A percentile compares a stretch with the other conserved stretches of the same genome.
phyloP scores from a whole-genome alignment of 257 asterid species.

The Echium plantagineum region DNA sequence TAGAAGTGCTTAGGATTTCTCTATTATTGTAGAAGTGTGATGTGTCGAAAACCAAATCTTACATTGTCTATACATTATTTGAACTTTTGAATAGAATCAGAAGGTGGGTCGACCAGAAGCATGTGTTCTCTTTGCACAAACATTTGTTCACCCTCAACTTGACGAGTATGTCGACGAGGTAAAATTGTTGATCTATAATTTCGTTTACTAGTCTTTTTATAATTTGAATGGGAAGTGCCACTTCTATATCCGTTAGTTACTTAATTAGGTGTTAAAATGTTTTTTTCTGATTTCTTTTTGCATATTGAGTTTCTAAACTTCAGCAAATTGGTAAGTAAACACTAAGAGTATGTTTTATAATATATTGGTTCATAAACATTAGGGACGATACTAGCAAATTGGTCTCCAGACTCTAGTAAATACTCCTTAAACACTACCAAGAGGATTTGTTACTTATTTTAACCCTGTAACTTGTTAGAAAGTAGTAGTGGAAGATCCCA shows the following conservation, averaged over 20 bases:
- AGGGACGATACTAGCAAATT: not conserved
- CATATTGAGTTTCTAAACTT: too few relatives aligned
- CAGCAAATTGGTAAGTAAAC: not conserved
- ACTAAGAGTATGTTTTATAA: too few relatives aligned
- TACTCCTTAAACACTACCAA: not conserved
- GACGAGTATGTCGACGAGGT: slow-evolving; percentile 95
- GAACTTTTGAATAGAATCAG: not conserved
- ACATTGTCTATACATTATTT: not conserved
- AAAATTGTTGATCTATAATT: not conserved
- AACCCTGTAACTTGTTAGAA: not conserved
- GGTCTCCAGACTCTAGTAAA: not conserved
- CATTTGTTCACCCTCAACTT: slow-evolving; percentile 62
- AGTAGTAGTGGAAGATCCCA: too few relatives aligned
- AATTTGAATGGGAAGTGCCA: not conserved
- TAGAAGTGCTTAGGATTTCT: not conserved
- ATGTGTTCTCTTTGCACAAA: slow-evolving; percentile 79
- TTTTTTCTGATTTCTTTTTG: too few relatives aligned
- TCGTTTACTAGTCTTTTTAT: not conserved
- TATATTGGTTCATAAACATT: too few relatives aligned
- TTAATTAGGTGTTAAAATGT: too few relatives aligned
- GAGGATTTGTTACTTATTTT: not conserved
- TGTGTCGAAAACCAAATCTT: not conserved
- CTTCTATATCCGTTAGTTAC: too few relatives aligned
- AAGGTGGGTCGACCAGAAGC: slow-evolving; percentile 86
- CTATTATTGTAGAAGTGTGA: not conserved